Percentiles rank a stretch among this genome's conserved stretches.
These are phyloP conservation scores for Podospora anserina DNA, from an alignment of 495 filamentous ascomycete species.

Conservation along the genomic window DNA sequence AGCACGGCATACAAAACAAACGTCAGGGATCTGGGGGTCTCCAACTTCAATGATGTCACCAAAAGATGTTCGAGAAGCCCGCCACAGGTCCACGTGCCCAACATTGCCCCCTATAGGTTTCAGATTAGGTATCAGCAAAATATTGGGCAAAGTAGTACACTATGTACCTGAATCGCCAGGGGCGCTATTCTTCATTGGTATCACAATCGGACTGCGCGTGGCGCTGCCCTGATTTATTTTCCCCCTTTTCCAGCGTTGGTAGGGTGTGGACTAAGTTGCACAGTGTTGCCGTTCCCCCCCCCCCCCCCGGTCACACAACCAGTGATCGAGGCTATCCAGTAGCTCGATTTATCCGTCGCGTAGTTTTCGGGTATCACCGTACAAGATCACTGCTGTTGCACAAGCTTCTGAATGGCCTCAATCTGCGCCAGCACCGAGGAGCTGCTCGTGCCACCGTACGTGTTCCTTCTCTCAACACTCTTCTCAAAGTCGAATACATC, in stretches of 20 bases:
- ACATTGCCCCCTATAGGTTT: too few species aligned
- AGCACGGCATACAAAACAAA: background rate
- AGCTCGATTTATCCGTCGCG: background rate
- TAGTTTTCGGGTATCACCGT: background rate
- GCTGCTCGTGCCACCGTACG: constrained; percentile 79
- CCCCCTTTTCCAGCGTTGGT: background rate
- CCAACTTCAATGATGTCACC: background rate
- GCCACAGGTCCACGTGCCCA: too few species aligned
- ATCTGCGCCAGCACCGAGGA: constrained; percentile 76
- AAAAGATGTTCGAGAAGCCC: background rate
- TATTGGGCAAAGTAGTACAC: background rate
- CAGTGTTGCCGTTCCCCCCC: background rate
- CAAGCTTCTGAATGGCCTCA: constrained; percentile 18
- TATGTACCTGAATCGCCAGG: background rate
- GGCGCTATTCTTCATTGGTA: background rate
- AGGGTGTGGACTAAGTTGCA: background rate
- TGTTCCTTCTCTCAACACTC: constrained; percentile 78
- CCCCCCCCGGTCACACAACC: background rate
- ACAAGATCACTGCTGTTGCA: constrained; percentile 11
- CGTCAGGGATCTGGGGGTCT: background rate
- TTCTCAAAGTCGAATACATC: constrained; percentile 79
- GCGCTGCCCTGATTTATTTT: background rate
- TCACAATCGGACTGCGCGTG: background rate
- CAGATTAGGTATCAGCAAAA: background rate
- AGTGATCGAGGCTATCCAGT: background rate